Evolutionary conservation across 345 rosid genomes (phyloP), one percentile per base, ranked within the genome.

Genomic region (Alliaria petiolata): DNA sequence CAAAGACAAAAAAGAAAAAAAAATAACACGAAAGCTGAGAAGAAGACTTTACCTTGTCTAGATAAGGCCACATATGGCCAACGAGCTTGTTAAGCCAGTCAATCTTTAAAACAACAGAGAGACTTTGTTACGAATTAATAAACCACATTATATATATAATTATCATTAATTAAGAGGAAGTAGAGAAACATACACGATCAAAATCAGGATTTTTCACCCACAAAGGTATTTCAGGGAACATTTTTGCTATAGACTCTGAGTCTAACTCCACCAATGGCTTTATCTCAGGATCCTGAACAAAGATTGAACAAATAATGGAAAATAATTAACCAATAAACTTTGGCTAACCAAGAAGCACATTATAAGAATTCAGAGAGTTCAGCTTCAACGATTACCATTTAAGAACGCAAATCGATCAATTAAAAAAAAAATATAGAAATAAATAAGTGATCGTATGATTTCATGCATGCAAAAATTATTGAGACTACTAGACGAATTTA

Each of bases 201-300:
- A 81, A 86, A 76, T 95, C 99, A 12, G 99, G 99, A 87, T 86
- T 87, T 79, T 95, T 95, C 57, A 92, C 96, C 99, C 97, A 92
- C 11, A 81, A 60, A 11, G 99, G 99, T 71, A 95, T 89, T 82
- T 92, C 97, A 4, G 98, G 86, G 14, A 89, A 84, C 84, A 89
- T 63, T 42, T 87, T 86, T 52, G 82, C 80, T 81, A 95, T 57
- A 53, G 84, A 79, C 51, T 81, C 79, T 2, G 92, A 65, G 56
- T 92, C 98, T 71, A 81, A 87, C 82, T 95, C 97, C 16, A 79
- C 82, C 76, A 95, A 51, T 44, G 98, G 91, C 50, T 84, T 85
- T 52, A 89, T 72, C 79, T 78, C 84, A 22, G 89, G 96, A 83
- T 88, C 97, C 99, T 91, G 73, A 58, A 28, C 28, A 54, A 50